A percentile compares a stretch with the other conserved stretches of the same genome.
Evolutionary conservation across 2,329 filamentous ascomycete genomes (phyloP).

Genomic region (Colletotrichum plurivorum): DNA sequence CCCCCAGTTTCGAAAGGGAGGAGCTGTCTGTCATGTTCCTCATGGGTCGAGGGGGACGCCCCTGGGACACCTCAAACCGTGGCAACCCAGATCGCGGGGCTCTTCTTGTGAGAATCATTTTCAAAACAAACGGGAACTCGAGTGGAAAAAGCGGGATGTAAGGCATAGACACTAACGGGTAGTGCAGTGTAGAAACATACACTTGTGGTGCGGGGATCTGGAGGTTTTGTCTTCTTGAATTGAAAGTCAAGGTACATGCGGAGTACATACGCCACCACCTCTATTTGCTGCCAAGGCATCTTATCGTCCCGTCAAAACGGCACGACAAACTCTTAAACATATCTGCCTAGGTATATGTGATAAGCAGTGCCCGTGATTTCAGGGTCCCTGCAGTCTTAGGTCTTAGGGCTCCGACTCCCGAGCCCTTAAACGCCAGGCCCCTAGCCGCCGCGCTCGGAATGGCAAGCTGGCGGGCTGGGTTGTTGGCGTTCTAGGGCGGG

Average conservation of each 20-base stretch:
- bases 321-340: too few species aligned
- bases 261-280: too few species aligned
- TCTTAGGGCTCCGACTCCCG: constrained; percentile 36
- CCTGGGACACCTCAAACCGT: constrained; percentile 34
- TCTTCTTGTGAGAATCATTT: not conserved
- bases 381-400: constrained; percentile 2
- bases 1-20: constrained; percentile 39
- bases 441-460: constrained; percentile 15
- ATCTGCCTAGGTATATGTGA: too few species aligned
- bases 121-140: too few species aligned
- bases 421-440: constrained; percentile 29
- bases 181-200: too few species aligned
- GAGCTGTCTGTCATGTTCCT: constrained; percentile 5
- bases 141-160: too few species aligned
- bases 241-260: too few species aligned
- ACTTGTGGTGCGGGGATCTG: too few species aligned
- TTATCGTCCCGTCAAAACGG: too few species aligned
- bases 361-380: not conserved
- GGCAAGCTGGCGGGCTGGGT: not conserved
- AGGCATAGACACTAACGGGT: too few species aligned
- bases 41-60: not conserved
- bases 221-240: too few species aligned
- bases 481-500: not conserved
- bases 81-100: constrained; percentile 39
- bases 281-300: too few species aligned